A percentile compares a stretch with the other conserved stretches of the same genome.
Evolutionary conservation across 192 early-diverging fungal genomes (phyloP).

Genomic region (Coemansia sp.): DNA sequence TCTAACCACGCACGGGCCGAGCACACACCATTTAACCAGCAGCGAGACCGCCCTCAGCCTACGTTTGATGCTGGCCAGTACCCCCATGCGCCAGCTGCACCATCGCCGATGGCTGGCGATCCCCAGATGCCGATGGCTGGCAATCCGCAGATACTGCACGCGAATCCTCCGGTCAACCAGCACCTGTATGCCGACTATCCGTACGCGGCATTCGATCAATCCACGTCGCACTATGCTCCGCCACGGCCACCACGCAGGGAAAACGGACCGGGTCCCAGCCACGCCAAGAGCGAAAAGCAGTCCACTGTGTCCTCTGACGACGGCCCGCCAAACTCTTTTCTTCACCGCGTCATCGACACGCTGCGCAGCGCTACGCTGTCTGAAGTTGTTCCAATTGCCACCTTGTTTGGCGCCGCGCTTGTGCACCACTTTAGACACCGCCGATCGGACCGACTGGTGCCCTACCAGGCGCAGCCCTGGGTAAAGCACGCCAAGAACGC

Average conservation of each 20-base stretch:
- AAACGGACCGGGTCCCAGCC: not conserved
- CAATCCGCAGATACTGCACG: no score
- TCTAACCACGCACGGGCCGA: no score
- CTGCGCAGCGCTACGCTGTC: conserved; percentile 10
- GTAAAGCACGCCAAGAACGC: conserved; percentile 28
- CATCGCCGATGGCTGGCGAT: no score
- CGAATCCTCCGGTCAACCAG: not conserved
- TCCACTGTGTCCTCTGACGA: not conserved
- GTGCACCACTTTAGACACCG: conserved; percentile 28
- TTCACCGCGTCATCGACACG: conserved; percentile 28
- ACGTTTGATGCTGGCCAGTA: no score
- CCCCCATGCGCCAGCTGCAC: no score
- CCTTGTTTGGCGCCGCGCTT: conserved; percentile 17
- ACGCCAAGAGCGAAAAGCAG: not conserved
- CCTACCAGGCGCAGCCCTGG: conserved; percentile 32
- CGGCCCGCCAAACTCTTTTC: conserved; percentile 4
- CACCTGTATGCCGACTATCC: not conserved
- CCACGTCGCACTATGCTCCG: not conserved
- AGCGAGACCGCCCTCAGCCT: no score
- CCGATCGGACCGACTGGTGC: conserved; percentile 13
- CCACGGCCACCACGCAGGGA: not conserved
- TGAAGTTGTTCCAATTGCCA: conserved; percentile 22
- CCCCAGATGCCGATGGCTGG: no score
- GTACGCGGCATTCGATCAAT: not conserved
- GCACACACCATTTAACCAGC: no score